Conservation (phyloP, 805 yeast genomes). For the Cephaloascus fragrans region DNA sequence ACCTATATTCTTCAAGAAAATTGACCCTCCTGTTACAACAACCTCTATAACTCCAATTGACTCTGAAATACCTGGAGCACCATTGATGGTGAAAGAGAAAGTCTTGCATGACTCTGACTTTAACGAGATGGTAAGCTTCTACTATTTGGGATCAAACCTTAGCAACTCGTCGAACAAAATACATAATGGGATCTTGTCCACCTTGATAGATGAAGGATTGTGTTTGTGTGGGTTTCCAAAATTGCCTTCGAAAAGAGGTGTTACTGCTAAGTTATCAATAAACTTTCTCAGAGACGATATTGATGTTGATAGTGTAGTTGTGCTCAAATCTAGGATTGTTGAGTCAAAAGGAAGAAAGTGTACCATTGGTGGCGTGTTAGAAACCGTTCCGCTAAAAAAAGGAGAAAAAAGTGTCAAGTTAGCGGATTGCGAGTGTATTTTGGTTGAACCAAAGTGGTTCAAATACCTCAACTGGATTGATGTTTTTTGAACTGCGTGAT, state of each 20-base stretch:
- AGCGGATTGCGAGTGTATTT: constrained; percentile 58
- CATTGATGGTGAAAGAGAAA: too few species aligned
- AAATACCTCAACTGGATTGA: constrained; percentile 46
- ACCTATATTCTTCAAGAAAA: constrained; percentile 56
- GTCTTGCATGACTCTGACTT: too few species aligned
- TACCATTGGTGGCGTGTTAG: constrained; percentile 58
- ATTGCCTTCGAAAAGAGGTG: constrained; percentile 77
- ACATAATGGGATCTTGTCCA: constrained; percentile 74
- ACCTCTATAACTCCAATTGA: too few species aligned
- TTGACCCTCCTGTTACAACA: too few species aligned
- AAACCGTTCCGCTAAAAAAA: constrained; percentile 30
- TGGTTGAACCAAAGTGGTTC: constrained; percentile 88
- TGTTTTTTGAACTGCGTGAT: not conserved
- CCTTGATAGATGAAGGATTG: constrained; percentile 75
- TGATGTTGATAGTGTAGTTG: constrained; percentile 51
- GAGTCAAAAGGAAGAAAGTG: constrained; percentile 75
- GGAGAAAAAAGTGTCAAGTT: constrained; percentile 12
- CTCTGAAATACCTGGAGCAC: too few species aligned
- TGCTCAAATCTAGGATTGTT: constrained; percentile 56
- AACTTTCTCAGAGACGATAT: constrained; percentile 51
- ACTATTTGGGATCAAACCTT: constrained; percentile 59
- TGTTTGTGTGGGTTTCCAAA: constrained; percentile 79
- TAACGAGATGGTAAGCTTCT: constrained; percentile 54
- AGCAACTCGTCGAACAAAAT: constrained; percentile 64
- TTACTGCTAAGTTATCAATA: constrained; percentile 70